Base-by-base conservation (phyloP, 768 basidiomycete species). In the Tylopilus intermedius region DNA sequence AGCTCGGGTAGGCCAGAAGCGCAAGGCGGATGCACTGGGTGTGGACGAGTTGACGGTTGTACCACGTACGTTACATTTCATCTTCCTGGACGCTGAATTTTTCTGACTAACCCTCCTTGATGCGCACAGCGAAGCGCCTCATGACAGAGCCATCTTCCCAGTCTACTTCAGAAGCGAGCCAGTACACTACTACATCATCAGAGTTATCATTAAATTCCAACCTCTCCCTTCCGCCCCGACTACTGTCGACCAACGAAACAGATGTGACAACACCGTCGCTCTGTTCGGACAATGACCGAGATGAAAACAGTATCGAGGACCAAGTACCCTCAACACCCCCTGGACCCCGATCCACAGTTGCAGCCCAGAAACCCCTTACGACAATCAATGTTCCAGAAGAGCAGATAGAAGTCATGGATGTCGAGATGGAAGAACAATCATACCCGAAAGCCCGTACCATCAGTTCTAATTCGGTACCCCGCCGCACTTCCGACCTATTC, bases 231-330 rank as follows among this genome's bases (percentile, higher is more conserved):
- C 52, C 53, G 3, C 44, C 51, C 51, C 58, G 37, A 26, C 61
- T 63, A 10, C 64, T 58, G 73, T 50, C 74, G 59, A 59, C 58
- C 21, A 70, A 68, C 13, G 75, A 72, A 46, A 71, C 73, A 2
- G 75, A 75, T 37, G 51, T 74, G 18, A 72, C 75, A 1, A 90
- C 88, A 0, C 88, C 88, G 0, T 88, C 86, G 0, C 71, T 90
- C 14, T 85, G 80, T 60, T 89, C 88, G 3, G 88, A 90, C 62
- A 84, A 86, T 52, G 85, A 83, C 37, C 74, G 66, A 33, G 72
- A 79, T 9, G 78, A 78, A 32, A 71, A 68, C 1, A 75, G 73
- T 47, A 73, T 73, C 5, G 78, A 81, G 37, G 81, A 82, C 44
- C 61, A 53, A 43, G 66, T 69, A 5, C 74, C 74, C 4, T 78